Evolutionary conservation across 371 early-diverging fungal genomes (phyloP), one percentile per base, ranked within the genome.

Genomic region (Basidiobolus meristosporus): DNA sequence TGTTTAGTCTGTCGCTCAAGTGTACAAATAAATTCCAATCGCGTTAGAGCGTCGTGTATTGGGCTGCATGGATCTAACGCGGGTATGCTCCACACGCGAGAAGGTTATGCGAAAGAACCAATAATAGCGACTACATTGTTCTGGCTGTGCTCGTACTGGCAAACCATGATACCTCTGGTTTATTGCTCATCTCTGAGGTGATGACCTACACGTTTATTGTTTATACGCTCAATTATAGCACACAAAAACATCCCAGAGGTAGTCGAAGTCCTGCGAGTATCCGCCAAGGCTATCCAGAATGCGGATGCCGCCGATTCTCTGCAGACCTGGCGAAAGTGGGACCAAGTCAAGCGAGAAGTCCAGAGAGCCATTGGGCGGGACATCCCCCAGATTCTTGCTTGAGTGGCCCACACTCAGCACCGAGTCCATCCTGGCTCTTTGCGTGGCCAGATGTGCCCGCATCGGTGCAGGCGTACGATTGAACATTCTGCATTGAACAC

Each of bases 251-350:
- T 76, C 76, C 14, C 72, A 69, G 29, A 79, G 41, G 52, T 77
- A 68, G 40, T 71, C 78, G 17, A 84, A 51, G 20, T 77, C 81
- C 34, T 74, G 66, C 11, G 68, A 63, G 57, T 73, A 72, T 2
- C 78, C 81, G 17, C 70, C 64, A 12, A 71, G 40, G 16, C 60
- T 46, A 52, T 82, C 82, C 22, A 51, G 56, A 3, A 90, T 54
- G 42, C 60, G 61, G 45, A 90, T 53, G 0, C 88, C 87, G 3
- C 82, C 80, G 37, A 92, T 60, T 45, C 81, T 72, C 49, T 87
- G 89, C 36, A 85, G 60, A 0, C 93, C 93, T 12, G 83, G 65
- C 20, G 74, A 65, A 41, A 90, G 50, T 9, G 93, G 77, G 46
- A 89, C 75, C 50, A 85, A 88, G 40, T 81, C 68, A 22, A 93